phyloP scores from a whole-genome alignment of 164 flowering plant species.

The Chloranthus sessilifolius region DNA sequence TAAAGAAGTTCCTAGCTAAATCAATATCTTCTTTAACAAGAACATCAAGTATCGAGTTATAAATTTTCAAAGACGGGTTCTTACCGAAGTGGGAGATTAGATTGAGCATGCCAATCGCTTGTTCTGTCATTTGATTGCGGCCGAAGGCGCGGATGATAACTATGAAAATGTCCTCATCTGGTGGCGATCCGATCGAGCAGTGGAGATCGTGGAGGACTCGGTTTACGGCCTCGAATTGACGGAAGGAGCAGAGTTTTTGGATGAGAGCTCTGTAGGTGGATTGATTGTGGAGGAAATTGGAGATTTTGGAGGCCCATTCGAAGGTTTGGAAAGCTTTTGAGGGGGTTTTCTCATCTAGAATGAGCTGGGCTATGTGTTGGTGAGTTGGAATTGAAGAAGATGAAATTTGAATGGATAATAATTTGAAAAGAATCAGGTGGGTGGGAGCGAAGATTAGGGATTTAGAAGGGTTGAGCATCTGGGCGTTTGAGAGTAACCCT shows the following conservation, averaged over 20 bases:
- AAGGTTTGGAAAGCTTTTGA: slow-evolving; percentile 64
- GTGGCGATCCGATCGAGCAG: slow-evolving; percentile 43
- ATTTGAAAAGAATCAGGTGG: slow-evolving; percentile 1
- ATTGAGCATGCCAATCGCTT: slow-evolving; percentile 48
- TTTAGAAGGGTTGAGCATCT: neutral
- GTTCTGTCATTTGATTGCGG: slow-evolving; percentile 41
- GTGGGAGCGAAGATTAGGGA: neutral
- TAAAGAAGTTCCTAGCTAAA: slow-evolving; percentile 71
- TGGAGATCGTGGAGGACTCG: slow-evolving; percentile 84
- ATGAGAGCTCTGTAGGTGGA: slow-evolving; percentile 75
- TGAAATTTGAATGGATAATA: slow-evolving; percentile 20
- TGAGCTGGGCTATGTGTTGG: slow-evolving; percentile 56
- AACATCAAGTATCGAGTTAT: slow-evolving; percentile 74
- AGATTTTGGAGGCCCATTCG: slow-evolving; percentile 70
- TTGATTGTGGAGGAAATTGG: slow-evolving; percentile 54
- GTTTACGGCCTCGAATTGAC: slow-evolving; percentile 48
- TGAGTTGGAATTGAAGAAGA: slow-evolving; percentile 42
- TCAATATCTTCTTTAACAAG: slow-evolving; percentile 84
- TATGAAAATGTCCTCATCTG: slow-evolving; percentile 69
- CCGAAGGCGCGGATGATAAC: slow-evolving; percentile 65
- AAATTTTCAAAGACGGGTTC: slow-evolving; percentile 58
- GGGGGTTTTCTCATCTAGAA: slow-evolving; percentile 61
- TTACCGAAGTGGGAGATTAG: slow-evolving; percentile 34
- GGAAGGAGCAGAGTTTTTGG: slow-evolving; percentile 64
- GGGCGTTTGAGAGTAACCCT: too few relatives aligned